phyloP scores from a whole-genome alignment of 345 rosid species.

The Brassica carinata region DNA sequence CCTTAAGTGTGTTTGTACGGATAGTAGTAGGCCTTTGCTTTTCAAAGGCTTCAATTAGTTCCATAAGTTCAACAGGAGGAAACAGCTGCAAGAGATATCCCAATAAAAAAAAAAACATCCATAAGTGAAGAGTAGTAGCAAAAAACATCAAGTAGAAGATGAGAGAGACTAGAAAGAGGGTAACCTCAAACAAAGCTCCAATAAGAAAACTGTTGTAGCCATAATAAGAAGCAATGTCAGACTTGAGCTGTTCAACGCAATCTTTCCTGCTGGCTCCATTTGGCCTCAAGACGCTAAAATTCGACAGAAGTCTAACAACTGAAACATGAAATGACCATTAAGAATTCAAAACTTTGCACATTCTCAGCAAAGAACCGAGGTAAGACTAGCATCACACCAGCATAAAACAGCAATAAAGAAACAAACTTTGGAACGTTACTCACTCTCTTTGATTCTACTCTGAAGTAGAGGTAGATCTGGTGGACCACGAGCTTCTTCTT shows the following conservation, averaged over 20 bases:
- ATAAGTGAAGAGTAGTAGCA: neutral
- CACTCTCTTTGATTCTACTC: slow-evolving; percentile 80
- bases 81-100: slow-evolving; percentile 67
- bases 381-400: neutral
- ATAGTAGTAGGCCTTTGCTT: slow-evolving; percentile 87
- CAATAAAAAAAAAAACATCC: slow-evolving; percentile 9
- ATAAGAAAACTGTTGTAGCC: slow-evolving; percentile 88
- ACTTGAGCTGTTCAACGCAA: slow-evolving; percentile 67
- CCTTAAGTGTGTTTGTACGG: slow-evolving; percentile 92
- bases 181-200: slow-evolving; percentile 81
- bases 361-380: neutral
- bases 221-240: slow-evolving; percentile 77
- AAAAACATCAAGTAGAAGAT: neutral
- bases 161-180: neutral
- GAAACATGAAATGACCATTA: slow-evolving; percentile 24
- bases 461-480: slow-evolving; percentile 77
- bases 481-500: slow-evolving; percentile 70
- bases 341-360: neutral
- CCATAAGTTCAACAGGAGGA: slow-evolving; percentile 89
- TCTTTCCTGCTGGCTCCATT: slow-evolving; percentile 71
- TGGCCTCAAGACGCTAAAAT: slow-evolving; percentile 66
- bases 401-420: neutral
- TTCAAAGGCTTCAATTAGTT: slow-evolving; percentile 91
- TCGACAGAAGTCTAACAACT: slow-evolving; percentile 86
- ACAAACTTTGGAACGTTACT: slow-evolving; percentile 36